Base-by-base conservation (phyloP, 2,329 filamentous ascomycete genomes). In the Tolypocladium endophyticum region DNA sequence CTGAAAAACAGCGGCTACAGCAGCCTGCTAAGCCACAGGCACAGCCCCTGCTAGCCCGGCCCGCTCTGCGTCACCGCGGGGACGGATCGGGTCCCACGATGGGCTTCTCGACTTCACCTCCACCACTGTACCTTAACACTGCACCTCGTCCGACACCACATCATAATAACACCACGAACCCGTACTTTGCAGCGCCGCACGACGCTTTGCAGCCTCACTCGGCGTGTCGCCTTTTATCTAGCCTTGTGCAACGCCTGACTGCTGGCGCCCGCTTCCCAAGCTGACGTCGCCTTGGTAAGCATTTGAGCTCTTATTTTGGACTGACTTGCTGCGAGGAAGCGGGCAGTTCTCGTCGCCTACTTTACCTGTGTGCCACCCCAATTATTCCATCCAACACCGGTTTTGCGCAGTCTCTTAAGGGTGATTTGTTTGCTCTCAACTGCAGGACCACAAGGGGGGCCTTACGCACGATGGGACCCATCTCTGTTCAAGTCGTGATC, bases 11-110 rank as follows among this genome's bases (percentile, higher is more conserved):
- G n/a, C n/a, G 25, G 59, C 61, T 30, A 14, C 28, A n/a, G 36
- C 38, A 33, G 55, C 12, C 52, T 38, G 25, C 58, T 59, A n/a
- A 59, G 58, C 52, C 52, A 59, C 58, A 38, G 33, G n/a, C 39
- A 56, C 50, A 16, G 28, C 52, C 41, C 43, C 18, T 45, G 33
- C 55, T 35, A 23, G 45, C 43, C 38, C 7, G 56, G 41, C 59
- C 58, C 59, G 23, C 60, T 56, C 55, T 65, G 64, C 65, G 64
- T 67, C 65, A 67, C 65, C 64, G 65, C 59, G 64, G 64, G 62
- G 64, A 65, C 59, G 59, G 55, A 55, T 58, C 55, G 56, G 28
- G 47, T n/a, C 16, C 47, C 47, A 33, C 47, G 16, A 52, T 33
- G 47, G 47, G 47, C 47, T 18, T 9, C 28, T 52, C 25, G 47